phyloP scores from a whole-genome alignment of 148 eudicot species.

The Chenopodium formosanum region DNA sequence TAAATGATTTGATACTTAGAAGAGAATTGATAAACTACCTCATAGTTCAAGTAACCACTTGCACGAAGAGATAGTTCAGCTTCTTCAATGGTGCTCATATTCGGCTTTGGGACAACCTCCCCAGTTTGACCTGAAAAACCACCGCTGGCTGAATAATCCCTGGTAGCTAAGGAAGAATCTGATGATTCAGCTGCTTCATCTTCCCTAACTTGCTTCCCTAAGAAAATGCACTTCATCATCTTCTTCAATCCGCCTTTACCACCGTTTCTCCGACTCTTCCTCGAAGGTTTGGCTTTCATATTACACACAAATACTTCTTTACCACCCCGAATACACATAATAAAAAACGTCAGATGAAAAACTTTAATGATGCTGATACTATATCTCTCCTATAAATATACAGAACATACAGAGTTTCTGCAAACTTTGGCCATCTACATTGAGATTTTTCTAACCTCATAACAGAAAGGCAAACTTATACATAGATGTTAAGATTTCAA shows the following conservation, averaged over 20 bases:
- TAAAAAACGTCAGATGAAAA: slow-evolving; percentile 16
- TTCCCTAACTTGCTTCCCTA: slow-evolving; percentile 55
- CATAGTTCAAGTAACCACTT: slow-evolving; percentile 79
- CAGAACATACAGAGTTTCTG: not conserved
- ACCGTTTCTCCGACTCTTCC: slow-evolving; percentile 26
- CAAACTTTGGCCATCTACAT: not conserved
- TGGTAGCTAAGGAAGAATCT: slow-evolving; percentile 64
- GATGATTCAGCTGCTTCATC: slow-evolving; percentile 58
- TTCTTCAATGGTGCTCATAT: slow-evolving; percentile 70
- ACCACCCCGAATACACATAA: slow-evolving; percentile 18
- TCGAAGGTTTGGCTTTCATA: slow-evolving; percentile 52
- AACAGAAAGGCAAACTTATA: not conserved
- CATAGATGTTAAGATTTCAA: not conserved
- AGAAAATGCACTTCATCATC: slow-evolving; percentile 77
- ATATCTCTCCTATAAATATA: not conserved
- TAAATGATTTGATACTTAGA: slow-evolving; percentile 2
- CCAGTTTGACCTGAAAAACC: slow-evolving; percentile 57
- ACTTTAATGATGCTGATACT: not conserved
- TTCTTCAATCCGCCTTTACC: slow-evolving; percentile 39
- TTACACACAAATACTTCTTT: slow-evolving; percentile 21
- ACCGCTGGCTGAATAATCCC: slow-evolving; percentile 65
- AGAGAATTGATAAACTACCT: slow-evolving; percentile 43
- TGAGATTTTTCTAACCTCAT: not conserved
- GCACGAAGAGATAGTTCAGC: slow-evolving; percentile 90
- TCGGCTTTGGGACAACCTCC: slow-evolving; percentile 39